Evolutionary conservation across 805 yeast species (phyloP).

Genomic region (Candida piceae): DNA sequence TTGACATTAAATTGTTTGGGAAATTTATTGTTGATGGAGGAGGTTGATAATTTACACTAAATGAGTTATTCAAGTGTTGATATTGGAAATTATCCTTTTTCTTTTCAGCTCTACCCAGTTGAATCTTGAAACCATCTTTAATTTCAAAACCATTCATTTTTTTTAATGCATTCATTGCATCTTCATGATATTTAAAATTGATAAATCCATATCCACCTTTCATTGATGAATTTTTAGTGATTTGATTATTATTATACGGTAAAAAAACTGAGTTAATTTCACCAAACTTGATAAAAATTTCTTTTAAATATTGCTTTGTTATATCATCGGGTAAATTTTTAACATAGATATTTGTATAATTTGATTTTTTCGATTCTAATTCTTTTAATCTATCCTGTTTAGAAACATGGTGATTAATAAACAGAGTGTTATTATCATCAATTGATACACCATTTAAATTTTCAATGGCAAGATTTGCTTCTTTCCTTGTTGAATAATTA

Average conservation of each 20-base stretch:
- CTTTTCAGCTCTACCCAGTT: constrained; percentile 45
- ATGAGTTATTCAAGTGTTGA: constrained; percentile 16
- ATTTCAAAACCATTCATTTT: constrained; percentile 41
- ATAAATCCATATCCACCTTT: constrained; percentile 46
- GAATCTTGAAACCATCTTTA: constrained; percentile 21
- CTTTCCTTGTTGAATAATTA: constrained; percentile 49
- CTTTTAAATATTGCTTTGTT: constrained; percentile 34
- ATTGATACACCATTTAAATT: constrained; percentile 24
- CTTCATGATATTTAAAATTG: constrained; percentile 42
- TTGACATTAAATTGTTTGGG: no score
- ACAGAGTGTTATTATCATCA: constrained; percentile 34
- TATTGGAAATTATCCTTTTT: constrained; percentile 24
- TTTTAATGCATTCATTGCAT: constrained; percentile 44
- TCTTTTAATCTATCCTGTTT: constrained; percentile 53
- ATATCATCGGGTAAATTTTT: constrained; percentile 41
- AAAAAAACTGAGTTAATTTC: constrained; percentile 47
- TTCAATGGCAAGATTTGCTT: constrained; percentile 60
- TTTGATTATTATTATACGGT: constrained; percentile 36
- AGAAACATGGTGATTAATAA: constrained; percentile 61
- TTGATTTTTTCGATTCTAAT: constrained; percentile 39
- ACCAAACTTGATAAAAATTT: constrained; percentile 42
- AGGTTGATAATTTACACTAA: neutral
- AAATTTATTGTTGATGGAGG: constrained; percentile 6
- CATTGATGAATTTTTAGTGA: constrained; percentile 16
- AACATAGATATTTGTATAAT: constrained; percentile 51